Evolutionary conservation across 2,329 filamentous ascomycete genomes (phyloP).

Genomic region (Magnaporthiopsis rhizophila): DNA sequence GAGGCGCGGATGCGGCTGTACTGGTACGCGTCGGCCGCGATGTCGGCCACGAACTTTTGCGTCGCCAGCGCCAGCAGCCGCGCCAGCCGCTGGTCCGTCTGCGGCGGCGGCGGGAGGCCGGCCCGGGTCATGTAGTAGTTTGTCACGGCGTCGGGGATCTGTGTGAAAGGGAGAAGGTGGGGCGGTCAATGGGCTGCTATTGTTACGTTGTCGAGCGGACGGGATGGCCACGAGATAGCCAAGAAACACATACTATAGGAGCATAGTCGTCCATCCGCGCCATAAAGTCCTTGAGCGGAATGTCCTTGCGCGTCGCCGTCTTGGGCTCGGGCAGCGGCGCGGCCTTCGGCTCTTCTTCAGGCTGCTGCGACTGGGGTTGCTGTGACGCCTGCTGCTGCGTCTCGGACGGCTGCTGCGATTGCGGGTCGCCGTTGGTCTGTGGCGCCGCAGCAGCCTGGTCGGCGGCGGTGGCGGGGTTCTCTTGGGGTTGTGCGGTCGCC

Average conservation of each 20-base stretch:
- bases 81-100: slow-evolving; percentile 82
- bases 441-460: slow-evolving; percentile 12
- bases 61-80: slow-evolving; percentile 94
- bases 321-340: slow-evolving; percentile 42
- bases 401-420: slow-evolving; percentile 7
- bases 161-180: slow-evolving; percentile 4
- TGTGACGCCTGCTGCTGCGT: slow-evolving; percentile 4
- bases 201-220: no score
- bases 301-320: slow-evolving; percentile 79
- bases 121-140: slow-evolving; percentile 97
- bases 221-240: no score
- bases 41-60: slow-evolving; percentile 97
- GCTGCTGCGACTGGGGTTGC: slow-evolving; percentile 4
- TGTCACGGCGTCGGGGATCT: slow-evolving; percentile 97
- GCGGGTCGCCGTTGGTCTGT: slow-evolving; percentile 12
- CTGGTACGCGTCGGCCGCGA: slow-evolving; percentile 95
- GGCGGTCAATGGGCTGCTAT: background rate
- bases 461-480: slow-evolving; percentile 11
- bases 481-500: slow-evolving; percentile 15
- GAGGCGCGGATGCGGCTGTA: slow-evolving; percentile 94
- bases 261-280: slow-evolving; percentile 98
- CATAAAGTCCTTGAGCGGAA: slow-evolving; percentile 84
- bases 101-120: slow-evolving; percentile 84
- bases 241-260: slow-evolving; percentile 64
- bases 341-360: slow-evolving; percentile 6